These are phyloP conservation scores for Saccharomycopsis hybrid DNA, from an alignment of 1,139 yeast genomes.

Conservation along the genomic window DNA sequence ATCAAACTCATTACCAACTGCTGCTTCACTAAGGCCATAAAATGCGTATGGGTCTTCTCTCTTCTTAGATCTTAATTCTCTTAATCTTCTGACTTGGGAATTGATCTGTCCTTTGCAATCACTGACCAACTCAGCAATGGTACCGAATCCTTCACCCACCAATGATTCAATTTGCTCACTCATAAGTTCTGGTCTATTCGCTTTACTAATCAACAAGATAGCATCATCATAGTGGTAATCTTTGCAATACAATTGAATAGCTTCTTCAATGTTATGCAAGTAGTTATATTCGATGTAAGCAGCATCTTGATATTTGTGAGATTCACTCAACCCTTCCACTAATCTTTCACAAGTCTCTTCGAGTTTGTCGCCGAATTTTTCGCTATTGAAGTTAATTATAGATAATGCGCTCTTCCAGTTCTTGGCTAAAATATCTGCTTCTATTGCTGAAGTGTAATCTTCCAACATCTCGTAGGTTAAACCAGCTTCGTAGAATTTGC, in stretches of 20 bases:
- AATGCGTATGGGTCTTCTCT: conserved; percentile 79
- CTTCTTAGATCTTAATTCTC: conserved; percentile 81
- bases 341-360: conserved; percentile 49
- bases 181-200: conserved; percentile 41
- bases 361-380: conserved; percentile 30
- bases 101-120: conserved; percentile 83
- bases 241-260: conserved; percentile 65
- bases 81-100: conserved; percentile 75
- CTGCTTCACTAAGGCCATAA: conserved; percentile 37
- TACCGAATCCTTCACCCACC: conserved; percentile 81
- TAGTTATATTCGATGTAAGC: conserved; percentile 68
- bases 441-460: conserved; percentile 53
- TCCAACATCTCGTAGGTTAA: conserved; percentile 66
- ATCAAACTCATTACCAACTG: conserved; percentile 53
- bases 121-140: conserved; percentile 79
- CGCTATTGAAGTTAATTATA: conserved; percentile 40
- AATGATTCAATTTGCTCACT: conserved; percentile 63
- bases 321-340: conserved; percentile 53
- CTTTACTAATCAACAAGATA: conserved; percentile 50
- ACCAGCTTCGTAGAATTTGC: conserved; percentile 67
- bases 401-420: conserved; percentile 84
- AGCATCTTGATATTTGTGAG: conserved; percentile 75
- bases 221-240: conserved; percentile 76
- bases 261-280: conserved; percentile 52
- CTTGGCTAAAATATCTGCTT: conserved; percentile 60